Evolutionary conservation across 768 basidiomycete species (phyloP).

Genomic region (Russula abietina): DNA sequence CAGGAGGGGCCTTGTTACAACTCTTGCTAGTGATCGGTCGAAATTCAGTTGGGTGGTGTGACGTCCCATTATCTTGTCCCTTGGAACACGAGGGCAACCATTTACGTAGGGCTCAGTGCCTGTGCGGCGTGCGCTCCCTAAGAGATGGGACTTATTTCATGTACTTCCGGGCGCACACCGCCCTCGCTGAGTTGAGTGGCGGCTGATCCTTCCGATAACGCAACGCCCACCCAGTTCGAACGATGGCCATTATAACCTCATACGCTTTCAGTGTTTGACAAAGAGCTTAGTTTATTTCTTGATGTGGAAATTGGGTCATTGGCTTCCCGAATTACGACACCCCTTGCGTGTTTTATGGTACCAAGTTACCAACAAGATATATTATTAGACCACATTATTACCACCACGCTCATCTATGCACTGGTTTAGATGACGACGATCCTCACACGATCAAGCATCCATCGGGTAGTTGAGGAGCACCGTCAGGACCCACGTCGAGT

Average conservation of each 20-base stretch:
- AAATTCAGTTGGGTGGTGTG: not conserved
- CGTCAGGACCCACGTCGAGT: conserved; percentile 49
- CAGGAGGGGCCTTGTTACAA: not conserved
- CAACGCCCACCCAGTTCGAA: not conserved
- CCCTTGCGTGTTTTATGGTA: not conserved
- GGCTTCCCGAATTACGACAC: not conserved
- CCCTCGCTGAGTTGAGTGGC: conserved; percentile 2
- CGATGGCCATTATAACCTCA: not conserved
- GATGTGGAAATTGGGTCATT: not conserved
- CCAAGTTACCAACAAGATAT: not conserved
- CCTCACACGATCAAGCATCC: conserved; percentile 31
- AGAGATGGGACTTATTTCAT: not conserved
- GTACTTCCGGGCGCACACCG: not conserved
- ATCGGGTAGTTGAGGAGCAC: conserved; percentile 44
- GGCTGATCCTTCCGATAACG: conserved; percentile 14
- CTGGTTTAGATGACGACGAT: not conserved
- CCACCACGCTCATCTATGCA: not conserved
- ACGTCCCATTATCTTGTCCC: not conserved
- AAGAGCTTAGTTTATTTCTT: not conserved
- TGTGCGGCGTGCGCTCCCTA: not conserved
- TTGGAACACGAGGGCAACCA: conserved; percentile 3
- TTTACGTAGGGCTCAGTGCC: conserved; percentile 14
- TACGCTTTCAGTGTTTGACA: not conserved
- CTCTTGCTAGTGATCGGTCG: not conserved
- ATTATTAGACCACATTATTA: not conserved